Conservation (phyloP, 2,329 filamentous ascomycete genomes). For the Diaporthe velutina region DNA sequence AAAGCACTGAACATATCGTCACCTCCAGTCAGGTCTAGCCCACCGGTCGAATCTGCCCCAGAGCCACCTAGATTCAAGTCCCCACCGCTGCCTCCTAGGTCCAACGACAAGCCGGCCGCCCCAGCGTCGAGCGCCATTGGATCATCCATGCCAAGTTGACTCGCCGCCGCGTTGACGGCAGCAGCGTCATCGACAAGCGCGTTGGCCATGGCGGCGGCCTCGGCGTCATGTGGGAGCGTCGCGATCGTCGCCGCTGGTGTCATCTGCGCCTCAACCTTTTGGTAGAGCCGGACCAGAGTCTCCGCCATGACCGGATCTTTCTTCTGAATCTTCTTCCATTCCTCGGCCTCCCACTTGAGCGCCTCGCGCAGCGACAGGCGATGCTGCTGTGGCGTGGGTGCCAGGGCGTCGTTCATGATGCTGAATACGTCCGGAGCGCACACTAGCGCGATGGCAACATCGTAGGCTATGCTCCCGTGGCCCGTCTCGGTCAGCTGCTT, state of each 20-base stretch:
- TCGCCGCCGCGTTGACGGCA: constrained; percentile 51
- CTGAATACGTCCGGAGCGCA: constrained; percentile 74
- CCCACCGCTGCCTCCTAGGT: constrained; percentile 53
- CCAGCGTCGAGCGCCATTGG: constrained; percentile 52
- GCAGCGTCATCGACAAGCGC: constrained; percentile 54
- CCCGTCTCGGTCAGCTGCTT: constrained; percentile 71
- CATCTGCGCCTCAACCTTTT: constrained; percentile 76
- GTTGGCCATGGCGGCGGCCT: constrained; percentile 49
- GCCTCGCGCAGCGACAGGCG: constrained; percentile 71
- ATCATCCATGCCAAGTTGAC: constrained; percentile 37
- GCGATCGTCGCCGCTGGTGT: constrained; percentile 43
- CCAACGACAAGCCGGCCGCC: constrained; percentile 60
- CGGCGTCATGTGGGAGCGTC: constrained; percentile 41
- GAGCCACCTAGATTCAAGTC: constrained; percentile 52
- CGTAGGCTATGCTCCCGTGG: constrained; percentile 69
- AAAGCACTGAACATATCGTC: constrained; percentile 60
- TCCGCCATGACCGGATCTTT: constrained; percentile 71
- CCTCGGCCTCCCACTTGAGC: constrained; percentile 69
- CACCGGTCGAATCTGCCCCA: constrained; percentile 52
- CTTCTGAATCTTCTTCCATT: constrained; percentile 68
- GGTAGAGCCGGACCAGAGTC: constrained; percentile 71
- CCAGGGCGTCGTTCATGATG: constrained; percentile 57
- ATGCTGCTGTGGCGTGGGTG: constrained; percentile 56
- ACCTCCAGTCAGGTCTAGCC: constrained; percentile 52
- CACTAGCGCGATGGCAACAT: constrained; percentile 77